Evolutionary conservation across 148 eudicot genomes (phyloP).

Genomic region (Limonium bicolor): DNA sequence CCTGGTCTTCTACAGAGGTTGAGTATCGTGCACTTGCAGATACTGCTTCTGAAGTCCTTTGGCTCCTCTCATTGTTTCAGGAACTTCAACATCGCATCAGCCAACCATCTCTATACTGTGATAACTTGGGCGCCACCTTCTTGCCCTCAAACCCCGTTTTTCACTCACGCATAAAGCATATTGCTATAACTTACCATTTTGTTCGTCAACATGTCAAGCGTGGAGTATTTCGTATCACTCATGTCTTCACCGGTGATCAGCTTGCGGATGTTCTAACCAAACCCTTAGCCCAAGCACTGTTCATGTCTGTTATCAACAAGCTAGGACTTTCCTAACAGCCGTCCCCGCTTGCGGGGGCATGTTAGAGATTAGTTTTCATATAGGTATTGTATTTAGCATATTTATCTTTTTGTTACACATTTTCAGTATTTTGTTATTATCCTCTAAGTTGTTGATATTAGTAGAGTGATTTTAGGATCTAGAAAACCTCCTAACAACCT

Average conservation of each 20-base stretch:
- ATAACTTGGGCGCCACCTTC: not conserved
- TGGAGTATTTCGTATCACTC: slow-evolving; percentile 3
- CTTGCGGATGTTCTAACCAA: slow-evolving; percentile 7
- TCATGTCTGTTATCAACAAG: slow-evolving; percentile 1
- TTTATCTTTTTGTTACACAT: no score
- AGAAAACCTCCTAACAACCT: no score
- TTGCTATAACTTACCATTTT: slow-evolving; percentile 3
- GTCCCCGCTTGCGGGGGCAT: not conserved
- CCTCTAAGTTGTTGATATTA: no score
- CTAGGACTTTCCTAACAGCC: not conserved
- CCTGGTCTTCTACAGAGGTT: slow-evolving; percentile 5
- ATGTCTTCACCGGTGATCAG: slow-evolving; percentile 3
- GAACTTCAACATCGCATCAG: not conserved
- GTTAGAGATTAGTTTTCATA: not conserved
- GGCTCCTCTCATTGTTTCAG: not conserved
- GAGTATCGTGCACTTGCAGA: slow-evolving; percentile 1
- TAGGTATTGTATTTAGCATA: no score
- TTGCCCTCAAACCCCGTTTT: slow-evolving; percentile 6
- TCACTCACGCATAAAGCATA: slow-evolving; percentile 11
- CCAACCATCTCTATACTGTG: not conserved
- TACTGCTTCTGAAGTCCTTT: not conserved
- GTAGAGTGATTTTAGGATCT: no score
- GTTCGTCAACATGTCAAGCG: slow-evolving; percentile 4
- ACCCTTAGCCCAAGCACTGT: not conserved
- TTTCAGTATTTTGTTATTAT: no score